Evolutionary conservation across 176 grass and related monocot genomes (phyloP), one percentile per base, ranked within the genome.

Genomic region (Aegilops speltoides): DNA sequence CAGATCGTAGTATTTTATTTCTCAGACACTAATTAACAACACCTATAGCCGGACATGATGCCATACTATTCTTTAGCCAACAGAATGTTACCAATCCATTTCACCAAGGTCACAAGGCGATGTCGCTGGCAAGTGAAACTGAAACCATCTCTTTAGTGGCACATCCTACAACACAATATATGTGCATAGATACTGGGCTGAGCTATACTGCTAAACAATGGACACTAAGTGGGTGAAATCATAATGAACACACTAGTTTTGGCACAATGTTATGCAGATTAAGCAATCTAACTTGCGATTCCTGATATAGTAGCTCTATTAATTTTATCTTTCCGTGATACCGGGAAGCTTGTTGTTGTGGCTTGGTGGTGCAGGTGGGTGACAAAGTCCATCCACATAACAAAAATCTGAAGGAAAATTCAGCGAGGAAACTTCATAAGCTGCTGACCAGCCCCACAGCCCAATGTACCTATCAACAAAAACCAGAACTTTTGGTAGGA

Each of bases 331-430:
- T 91, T 88, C 89, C 89, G 38, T 89, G 92, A 78, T 93, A 93
- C 92, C 92, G 91, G 17, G 92, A 69, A 93, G 83, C 82, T 93
- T 93, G 81, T 89, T 73, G 26, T 91, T 69, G 68, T 89, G 89
- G 12, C 89, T 38, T 94, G 92, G 68, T 94, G 92, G 86, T 91
- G 92, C 80, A 91, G 80, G 82, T 94, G 91, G 26, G 92, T 94
- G 73, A 91, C 92, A 26, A 91, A 79, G 84, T 94, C 92, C 83
- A 91, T 79, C 86, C 92, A 94, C 89, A 87, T 82, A 71, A 91
- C 92, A 86, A 94, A 94, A 66, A 91, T 89, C 92, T 94, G 80
- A 56, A 90, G 5, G 19, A 64, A 65, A 85, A 77, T 70, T 46
- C 41, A 70, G 10, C 17, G 43, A 80, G 66, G 2, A 43, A 32